Evolutionary conservation across 2,329 filamentous ascomycete genomes (phyloP), one percentile per base, ranked within the genome.

Genomic region (Cercospora janseana): DNA sequence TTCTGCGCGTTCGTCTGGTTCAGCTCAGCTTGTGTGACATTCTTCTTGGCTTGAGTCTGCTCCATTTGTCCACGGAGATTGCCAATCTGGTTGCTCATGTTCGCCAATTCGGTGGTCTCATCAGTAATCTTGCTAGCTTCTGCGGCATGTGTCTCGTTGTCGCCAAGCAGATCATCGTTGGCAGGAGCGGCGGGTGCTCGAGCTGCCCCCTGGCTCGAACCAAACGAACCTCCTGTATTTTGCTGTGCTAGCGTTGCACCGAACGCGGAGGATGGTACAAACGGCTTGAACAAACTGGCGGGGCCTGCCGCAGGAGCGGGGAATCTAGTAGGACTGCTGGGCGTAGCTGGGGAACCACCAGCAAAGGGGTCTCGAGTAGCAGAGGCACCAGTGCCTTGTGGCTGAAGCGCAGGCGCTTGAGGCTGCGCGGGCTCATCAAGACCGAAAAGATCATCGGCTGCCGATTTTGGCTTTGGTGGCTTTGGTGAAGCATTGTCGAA

Each of bases 31-130:
- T 96, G 90, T 0, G 87, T 86, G 2, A 82, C 81, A 4, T 76
- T 80, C 56, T 90, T 86, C 71, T 95, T 92, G 26, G 79, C 82
- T 67, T 95, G 89, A 1, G 95, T 86, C 60, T 92, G 89, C 66
- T 95, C 89, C 83, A 95, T 95, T 72, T 98, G 90, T 65, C 86
- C 94, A 0, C 91, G 87, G 48, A 98, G 73, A 2, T 87, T 92
- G 24, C 89, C 85, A 57, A 98, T 89, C 69, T 97, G 93, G 68
- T 95, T 97, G 1, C 92, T 96, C 60, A 98, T 78, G 66, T 98
- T 97, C 44, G 91, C 93, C 51, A 98, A 78, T 68, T 98, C 93
- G 0, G 87, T 86, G 2, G 91, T 93, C 66, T 98, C 93, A 57
- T 84, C 86, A 0, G 87, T 93, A 20, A 97, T 75, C 67, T 87